Percentiles rank a stretch among this genome's conserved stretches.
These are phyloP conservation scores for Termitomyces sp. DNA, from an alignment of 768 basidiomycete species.

Conservation along the genomic window DNA sequence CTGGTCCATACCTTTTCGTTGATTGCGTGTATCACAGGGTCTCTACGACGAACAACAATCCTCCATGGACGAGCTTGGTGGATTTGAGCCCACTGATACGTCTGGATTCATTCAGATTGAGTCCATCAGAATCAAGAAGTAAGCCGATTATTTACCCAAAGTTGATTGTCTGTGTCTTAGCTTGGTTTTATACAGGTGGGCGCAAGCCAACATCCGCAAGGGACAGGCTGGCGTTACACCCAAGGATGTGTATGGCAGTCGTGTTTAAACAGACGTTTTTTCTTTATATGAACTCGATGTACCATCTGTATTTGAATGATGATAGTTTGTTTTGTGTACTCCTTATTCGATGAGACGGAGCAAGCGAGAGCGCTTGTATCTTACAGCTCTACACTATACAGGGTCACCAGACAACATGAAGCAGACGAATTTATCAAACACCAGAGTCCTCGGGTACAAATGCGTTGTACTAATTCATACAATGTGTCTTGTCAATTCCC, in stretches of 20 bases:
- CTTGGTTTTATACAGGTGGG: constrained; percentile 55
- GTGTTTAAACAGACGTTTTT: constrained; percentile 28
- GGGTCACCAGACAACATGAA: not conserved
- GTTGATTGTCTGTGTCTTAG: not conserved
- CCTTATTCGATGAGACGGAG: not conserved
- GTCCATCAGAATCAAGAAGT: constrained; percentile 98
- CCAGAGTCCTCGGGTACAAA: no score
- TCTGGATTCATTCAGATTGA: constrained; percentile 97
- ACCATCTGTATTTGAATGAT: not conserved
- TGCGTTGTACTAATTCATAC: not conserved
- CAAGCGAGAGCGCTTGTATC: not conserved
- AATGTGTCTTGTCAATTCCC: not conserved
- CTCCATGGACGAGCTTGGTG: constrained; percentile 98
- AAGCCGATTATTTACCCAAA: constrained; percentile 22
- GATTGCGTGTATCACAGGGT: constrained; percentile 41
- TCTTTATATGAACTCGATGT: not conserved
- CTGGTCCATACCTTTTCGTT: not conserved
- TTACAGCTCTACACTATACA: not conserved
- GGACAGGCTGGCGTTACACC: constrained; percentile 76
- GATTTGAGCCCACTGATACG: constrained; percentile 95
- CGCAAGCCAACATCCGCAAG: constrained; percentile 79
- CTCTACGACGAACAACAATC: constrained; percentile 94
- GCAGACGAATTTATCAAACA: not conserved
- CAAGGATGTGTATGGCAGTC: constrained; percentile 75
- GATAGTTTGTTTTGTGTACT: not conserved